phyloP scores from a whole-genome alignment of 2,329 filamentous ascomycete species.

The Sporothrix pseudoabietina region DNA sequence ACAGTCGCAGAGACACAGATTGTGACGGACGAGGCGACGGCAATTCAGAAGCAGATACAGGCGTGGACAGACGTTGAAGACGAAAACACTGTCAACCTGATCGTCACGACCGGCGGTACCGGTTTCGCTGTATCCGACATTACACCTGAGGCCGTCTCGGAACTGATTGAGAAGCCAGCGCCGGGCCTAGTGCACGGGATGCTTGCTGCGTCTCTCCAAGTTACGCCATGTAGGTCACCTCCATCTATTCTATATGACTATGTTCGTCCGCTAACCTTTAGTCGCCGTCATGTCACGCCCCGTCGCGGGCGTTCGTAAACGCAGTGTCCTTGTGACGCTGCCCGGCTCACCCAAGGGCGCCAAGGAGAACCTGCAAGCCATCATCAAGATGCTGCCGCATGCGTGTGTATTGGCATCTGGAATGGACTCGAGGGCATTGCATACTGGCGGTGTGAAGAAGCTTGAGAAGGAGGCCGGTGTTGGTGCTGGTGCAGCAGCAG shows the following conservation, averaged over 20 bases:
- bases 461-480: slow-evolving; percentile 82
- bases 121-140: slow-evolving; percentile 84
- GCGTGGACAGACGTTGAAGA: slow-evolving; percentile 68
- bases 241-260: not conserved
- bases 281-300: slow-evolving; percentile 97
- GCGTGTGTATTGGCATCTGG: slow-evolving; percentile 90
- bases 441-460: slow-evolving; percentile 78
- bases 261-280: slow-evolving; percentile 43
- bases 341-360: slow-evolving; percentile 95
- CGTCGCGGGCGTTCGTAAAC: slow-evolving; percentile 82
- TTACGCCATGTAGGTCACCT: slow-evolving; percentile 80
- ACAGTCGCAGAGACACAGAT: slow-evolving; percentile 68
- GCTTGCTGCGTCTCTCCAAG: slow-evolving; percentile 77
- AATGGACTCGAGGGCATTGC: slow-evolving; percentile 75
- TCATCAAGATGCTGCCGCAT: slow-evolving; percentile 89
- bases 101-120: slow-evolving; percentile 89
- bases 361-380: slow-evolving; percentile 84
- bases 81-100: slow-evolving; percentile 60
- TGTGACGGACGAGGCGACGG: slow-evolving; percentile 71
- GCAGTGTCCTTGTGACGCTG: slow-evolving; percentile 80
- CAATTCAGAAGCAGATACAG: slow-evolving; percentile 74
- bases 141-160: slow-evolving; percentile 87
- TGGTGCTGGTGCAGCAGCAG: slow-evolving; percentile 28
- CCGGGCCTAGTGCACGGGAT: slow-evolving; percentile 94
- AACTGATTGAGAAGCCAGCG: slow-evolving; percentile 80